Evolutionary conservation across 139 green algal species (phyloP), one percentile per base, ranked within the genome.

Genomic region (Coccomyxa sp.): DNA sequence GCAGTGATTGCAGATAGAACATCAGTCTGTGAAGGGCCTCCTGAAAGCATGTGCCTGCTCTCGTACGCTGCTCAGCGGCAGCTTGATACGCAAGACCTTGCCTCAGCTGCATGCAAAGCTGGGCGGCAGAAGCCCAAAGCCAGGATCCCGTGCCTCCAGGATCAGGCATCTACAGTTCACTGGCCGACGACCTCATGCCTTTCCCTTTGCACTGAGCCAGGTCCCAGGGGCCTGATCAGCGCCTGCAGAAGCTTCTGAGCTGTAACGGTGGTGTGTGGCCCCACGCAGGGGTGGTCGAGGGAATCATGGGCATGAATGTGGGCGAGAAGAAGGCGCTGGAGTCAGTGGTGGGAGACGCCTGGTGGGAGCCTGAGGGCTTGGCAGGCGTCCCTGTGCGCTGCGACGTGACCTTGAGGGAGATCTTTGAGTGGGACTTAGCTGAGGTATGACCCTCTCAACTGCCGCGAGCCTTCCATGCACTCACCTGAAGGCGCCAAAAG

Each of bases 381-480:
- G 40, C 78, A 6, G 87, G 87, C 5, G 74, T 78, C 31, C 38
- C 77, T 8, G 83, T 79, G 39, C 35, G 24, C 5, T 78, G 79
- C 37, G 73, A 73, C 35, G 22, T 91, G 18, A 88, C 81, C n/a
- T 18, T 90, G 39, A 83, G 78, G 8, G 87, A 91, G 80, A 70
- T 91, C 22, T 91, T 91, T 55, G 68, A 85, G 72, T 84, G 80
- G 39, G 79, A 89, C 24, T 79, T 91, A 73, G 80, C 86, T 24
- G 86, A 89, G 82, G 76, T 87, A 75, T 6, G 39, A 39, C 71
- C 2, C 3, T 44, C 36, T 44, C 50, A n/a, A 12, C 74, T 41
- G 22, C 29, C 38, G 35, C 10, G 24, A n/a, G 24, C 18, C 37
- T 50, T 64, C 5, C 50, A 64, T 64, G 50, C 5, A 64, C 18